A percentile compares a stretch with the other conserved stretches of the same genome.
These are phyloP conservation scores for Gossypium schwendimanii DNA, from an alignment of 441 rosid genomes.

Conservation along the genomic window DNA sequence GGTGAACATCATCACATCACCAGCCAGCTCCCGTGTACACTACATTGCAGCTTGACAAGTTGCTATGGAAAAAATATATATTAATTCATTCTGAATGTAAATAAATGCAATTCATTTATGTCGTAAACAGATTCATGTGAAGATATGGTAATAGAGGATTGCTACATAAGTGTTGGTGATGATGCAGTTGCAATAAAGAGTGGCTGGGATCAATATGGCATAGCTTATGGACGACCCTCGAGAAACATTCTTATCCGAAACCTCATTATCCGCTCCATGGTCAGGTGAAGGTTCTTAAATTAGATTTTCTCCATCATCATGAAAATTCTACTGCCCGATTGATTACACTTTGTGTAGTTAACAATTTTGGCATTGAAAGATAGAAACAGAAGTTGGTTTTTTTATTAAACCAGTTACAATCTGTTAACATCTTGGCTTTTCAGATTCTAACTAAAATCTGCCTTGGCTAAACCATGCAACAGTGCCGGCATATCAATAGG, in stretches of 20 bases:
- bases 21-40: neutral
- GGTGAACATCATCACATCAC: neutral
- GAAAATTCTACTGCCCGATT: neutral
- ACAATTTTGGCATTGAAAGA: neutral
- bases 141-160: conserved; percentile 89
- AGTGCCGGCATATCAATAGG: conserved; percentile 93
- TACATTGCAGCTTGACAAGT: neutral
- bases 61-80: neutral
- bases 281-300: conserved; percentile 50
- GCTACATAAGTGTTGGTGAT: conserved; percentile 95
- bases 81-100: neutral
- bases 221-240: conserved; percentile 75
- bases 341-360: neutral
- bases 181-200: conserved; percentile 94
- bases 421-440: neutral
- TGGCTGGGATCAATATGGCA: conserved; percentile 99
- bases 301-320: neutral
- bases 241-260: conserved; percentile 73
- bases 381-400: neutral
- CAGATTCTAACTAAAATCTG: neutral
- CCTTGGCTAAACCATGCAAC: conserved; percentile 21
- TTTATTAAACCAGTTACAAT: neutral
- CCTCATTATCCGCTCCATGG: conserved; percentile 76
- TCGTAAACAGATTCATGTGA: conserved; percentile 77
- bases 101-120: neutral